Conservation (phyloP, 1,284 basidiomycete species). For the Cryptococcus sp. region DNA sequence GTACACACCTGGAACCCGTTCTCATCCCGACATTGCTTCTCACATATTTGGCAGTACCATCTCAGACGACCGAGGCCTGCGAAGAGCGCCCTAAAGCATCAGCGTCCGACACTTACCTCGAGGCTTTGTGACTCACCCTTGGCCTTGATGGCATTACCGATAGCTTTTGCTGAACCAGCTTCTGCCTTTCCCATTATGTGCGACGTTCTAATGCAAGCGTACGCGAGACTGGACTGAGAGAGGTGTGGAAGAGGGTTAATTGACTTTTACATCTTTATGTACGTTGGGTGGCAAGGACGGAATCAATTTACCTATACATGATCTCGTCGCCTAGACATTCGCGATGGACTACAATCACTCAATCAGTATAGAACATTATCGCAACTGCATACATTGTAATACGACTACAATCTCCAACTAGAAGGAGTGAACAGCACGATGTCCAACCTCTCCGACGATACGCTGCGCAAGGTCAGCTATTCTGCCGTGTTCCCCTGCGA, state of each 20-base stretch:
- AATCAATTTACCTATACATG: conserved; percentile 1
- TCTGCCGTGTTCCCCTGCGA: background rate
- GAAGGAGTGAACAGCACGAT: conserved; percentile 50
- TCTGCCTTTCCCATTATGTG: conserved; percentile 51
- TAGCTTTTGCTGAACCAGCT: conserved; percentile 86
- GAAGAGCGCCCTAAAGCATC: background rate
- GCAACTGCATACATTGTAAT: too few relatives aligned
- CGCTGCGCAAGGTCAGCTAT: conserved; percentile 70
- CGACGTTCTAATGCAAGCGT: too few relatives aligned
- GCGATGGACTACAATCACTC: conserved; percentile 1
- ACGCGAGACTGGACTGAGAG: background rate
- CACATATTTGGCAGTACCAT: conserved; percentile 95
- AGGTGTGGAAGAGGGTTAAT: background rate
- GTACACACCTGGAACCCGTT: conserved; percentile 80
- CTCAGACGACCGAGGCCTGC: conserved; percentile 77
- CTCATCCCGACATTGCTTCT: conserved; percentile 95
- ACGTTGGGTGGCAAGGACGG: conserved; percentile 1
- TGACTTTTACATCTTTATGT: background rate
- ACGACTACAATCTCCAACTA: too few relatives aligned
- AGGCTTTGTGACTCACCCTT: conserved; percentile 59
- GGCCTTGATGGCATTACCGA: conserved; percentile 94
- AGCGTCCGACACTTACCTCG: background rate
- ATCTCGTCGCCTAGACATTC: background rate
- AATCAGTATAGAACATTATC: background rate
- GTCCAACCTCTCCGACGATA: conserved; percentile 80